phyloP scores from a whole-genome alignment of 805 yeast genomes.

The Saccharomycopsis babjevae region DNA sequence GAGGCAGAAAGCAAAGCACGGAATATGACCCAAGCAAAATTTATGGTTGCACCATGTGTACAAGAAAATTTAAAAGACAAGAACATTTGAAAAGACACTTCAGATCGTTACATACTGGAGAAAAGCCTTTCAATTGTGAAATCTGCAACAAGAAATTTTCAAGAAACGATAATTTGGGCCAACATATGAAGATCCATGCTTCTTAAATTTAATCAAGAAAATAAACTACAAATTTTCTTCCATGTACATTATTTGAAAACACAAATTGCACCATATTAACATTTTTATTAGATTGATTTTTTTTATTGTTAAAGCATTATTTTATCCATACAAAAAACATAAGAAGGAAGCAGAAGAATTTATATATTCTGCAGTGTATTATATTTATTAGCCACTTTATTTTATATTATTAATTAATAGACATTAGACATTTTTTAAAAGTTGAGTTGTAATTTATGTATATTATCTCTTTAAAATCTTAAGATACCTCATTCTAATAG shows the following conservation, averaged over 20 bases:
- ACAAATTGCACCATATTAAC: not conserved
- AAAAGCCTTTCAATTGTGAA: conserved; percentile 57
- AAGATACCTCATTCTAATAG: not conserved
- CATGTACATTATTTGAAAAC: not conserved
- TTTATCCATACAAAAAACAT: not conserved
- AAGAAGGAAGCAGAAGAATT: not conserved
- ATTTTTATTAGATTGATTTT: not conserved
- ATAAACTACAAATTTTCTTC: not conserved
- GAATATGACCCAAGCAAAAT: conserved; percentile 49
- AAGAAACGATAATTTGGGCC: conserved; percentile 55
- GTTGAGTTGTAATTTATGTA: not conserved
- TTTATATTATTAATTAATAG: not conserved
- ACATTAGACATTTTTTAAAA: not conserved
- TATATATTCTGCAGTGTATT: not conserved
- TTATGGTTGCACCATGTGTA: conserved; percentile 54
- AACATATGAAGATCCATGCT: conserved; percentile 52
- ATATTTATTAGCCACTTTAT: not conserved
- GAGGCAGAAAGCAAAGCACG: conserved; percentile 58
- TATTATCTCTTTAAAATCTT: not conserved
- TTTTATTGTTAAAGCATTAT: not conserved
- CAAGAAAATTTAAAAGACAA: conserved; percentile 59
- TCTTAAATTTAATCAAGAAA: conserved; percentile 20
- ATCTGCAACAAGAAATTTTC: conserved; percentile 57
- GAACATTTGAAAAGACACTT: conserved; percentile 71
- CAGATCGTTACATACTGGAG: conserved; percentile 62